Conservation (phyloP, 805 yeast genomes). For the Saturnispora sanitii region DNA sequence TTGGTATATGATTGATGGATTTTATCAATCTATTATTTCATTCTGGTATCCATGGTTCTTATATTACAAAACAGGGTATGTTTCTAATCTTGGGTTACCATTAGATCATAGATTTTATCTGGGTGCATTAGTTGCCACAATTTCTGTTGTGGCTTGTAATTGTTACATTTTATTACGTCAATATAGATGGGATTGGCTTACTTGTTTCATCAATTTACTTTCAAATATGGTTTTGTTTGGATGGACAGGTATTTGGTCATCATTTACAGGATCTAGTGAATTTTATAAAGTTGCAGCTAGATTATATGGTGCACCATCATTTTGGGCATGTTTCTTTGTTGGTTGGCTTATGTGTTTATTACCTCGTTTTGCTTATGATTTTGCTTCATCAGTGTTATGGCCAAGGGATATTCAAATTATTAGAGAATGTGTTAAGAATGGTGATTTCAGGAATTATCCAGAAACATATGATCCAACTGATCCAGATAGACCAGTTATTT, state of each 20-base stretch:
- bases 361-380: conserved; percentile 59
- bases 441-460: conserved; percentile 62
- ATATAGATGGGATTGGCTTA: conserved; percentile 76
- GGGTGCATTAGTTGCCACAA: conserved; percentile 57
- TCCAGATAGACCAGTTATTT: conserved; percentile 48
- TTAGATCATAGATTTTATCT: conserved; percentile 66
- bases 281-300: conserved; percentile 59
- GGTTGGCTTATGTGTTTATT: conserved; percentile 56
- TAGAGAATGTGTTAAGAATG: conserved; percentile 57
- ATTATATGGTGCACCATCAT: conserved; percentile 48
- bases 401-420: conserved; percentile 69
- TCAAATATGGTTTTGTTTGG: conserved; percentile 54
- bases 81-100: conserved; percentile 35
- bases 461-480: conserved; percentile 71
- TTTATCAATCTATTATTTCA: conserved; percentile 63
- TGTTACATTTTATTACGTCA: conserved; percentile 56
- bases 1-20: conserved; percentile 68
- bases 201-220: conserved; percentile 42
- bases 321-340: conserved; percentile 59
- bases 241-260: conserved; percentile 79
- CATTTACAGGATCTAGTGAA: conserved; percentile 41
- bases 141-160: conserved; percentile 61
- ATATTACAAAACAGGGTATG: conserved; percentile 32
- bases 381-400: conserved; percentile 37
- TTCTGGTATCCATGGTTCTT: conserved; percentile 65